Evolutionary conservation across 257 asterid genomes (phyloP).

Genomic region (Penstemon eatonii): DNA sequence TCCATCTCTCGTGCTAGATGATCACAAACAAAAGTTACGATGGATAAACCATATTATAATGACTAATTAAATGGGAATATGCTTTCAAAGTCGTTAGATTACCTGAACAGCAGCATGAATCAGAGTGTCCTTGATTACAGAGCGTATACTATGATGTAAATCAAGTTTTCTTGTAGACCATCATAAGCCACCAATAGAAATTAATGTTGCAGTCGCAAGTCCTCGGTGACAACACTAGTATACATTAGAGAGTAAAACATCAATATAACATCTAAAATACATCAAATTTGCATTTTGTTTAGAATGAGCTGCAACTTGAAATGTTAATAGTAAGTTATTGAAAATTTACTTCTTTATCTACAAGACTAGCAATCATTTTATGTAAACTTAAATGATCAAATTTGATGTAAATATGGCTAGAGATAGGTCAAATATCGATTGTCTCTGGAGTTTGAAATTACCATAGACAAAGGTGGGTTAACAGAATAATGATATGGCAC

Average conservation of each 20-base stretch:
- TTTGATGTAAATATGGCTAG: too few species aligned
- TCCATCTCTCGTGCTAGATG: neutral
- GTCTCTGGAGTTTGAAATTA: too few species aligned
- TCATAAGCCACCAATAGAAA: conserved; percentile 75
- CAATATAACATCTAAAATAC: conserved; percentile 22
- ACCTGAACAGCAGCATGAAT: conserved; percentile 97
- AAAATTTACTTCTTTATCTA: too few species aligned
- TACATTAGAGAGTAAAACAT: conserved; percentile 16
- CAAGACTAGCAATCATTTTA: too few species aligned
- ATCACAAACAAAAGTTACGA: neutral
- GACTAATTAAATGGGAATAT: neutral
- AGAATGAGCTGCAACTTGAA: too few species aligned
- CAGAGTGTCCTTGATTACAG: conserved; percentile 64
- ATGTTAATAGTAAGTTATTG: too few species aligned
- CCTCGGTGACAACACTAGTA: conserved; percentile 84
- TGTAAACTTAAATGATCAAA: too few species aligned
- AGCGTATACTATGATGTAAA: conserved; percentile 74
- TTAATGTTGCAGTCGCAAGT: conserved; percentile 82
- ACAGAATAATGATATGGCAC: too few species aligned
- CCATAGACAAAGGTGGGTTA: too few species aligned
- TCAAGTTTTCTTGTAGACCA: conserved; percentile 67
- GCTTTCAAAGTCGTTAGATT: conserved; percentile 14
- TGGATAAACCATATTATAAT: neutral
- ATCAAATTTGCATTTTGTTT: too few species aligned
- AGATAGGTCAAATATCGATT: too few species aligned